Base-by-base conservation (phyloP, 805 yeast species). In the Blastobotrys parvus region DNA sequence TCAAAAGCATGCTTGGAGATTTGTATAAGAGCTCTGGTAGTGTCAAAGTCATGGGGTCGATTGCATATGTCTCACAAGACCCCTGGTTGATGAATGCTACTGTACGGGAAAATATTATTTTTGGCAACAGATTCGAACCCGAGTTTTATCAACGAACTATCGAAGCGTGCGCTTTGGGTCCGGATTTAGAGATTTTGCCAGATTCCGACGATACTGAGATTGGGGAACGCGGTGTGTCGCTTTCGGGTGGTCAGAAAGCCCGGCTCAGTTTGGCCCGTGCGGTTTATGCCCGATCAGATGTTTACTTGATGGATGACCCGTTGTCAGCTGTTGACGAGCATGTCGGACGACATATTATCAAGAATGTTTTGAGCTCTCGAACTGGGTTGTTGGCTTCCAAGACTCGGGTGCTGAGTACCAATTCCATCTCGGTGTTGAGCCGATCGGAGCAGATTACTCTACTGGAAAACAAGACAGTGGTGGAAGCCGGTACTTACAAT, bases 161-260 rank as follows among this genome's bases (percentile, higher is more conserved):
- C 18, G 77, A 78, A 41, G 95, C 96, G 0, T 92, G 98, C 70
- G 96, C 94, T 11, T 72, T 92, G 53, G 63, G 71, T 10, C 78
- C 78, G 21, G 98, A 92, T 66, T 68, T 92, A 48, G 76, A 74
- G 23, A 77, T 80, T 23, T 71, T 92, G 46, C 87, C 95, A 1
- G 84, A 86, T 57, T 95, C 96, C 43, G 97, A 92, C 60, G 71
- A 71, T 41, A 92, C 98, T 4, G 77, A 84, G 54, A 97, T 92
- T 45, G 98, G 98, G 49, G 98, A 92, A 66, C 87, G 90, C 61
- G 98, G 98, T 50, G 89, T 92, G 41, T 86, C 97, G 11, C 70
- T 92, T 39, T 85, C 95, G 34, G 98, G 98, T 41, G 98, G 98
- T 36, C 98, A 92, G 63, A 92, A 92, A 71, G 97, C 98, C 0